These are phyloP conservation scores for Venturia aucupariae DNA, from an alignment of 2,329 filamentous ascomycete species.

Conservation along the genomic window DNA sequence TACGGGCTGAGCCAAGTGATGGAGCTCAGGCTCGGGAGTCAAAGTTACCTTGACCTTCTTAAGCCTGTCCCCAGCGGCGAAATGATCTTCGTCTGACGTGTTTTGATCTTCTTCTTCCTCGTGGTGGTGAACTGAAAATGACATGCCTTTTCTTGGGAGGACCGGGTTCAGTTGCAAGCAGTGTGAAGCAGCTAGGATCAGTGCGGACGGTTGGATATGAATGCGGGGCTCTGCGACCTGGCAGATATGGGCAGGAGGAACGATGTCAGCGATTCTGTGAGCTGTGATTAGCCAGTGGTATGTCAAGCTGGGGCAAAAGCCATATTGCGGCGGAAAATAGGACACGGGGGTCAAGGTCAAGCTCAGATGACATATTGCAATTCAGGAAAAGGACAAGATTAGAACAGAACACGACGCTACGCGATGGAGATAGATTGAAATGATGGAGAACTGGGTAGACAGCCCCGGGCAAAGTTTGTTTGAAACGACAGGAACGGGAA, in stretches of 20 bases:
- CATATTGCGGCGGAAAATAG: background rate
- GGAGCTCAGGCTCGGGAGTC: background rate
- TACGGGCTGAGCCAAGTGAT: background rate
- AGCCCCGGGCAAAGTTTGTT: background rate
- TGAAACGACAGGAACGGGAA: slow-evolving; percentile 7
- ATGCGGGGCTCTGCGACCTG: slow-evolving; percentile 6
- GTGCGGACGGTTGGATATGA: background rate
- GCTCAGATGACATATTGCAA: slow-evolving; percentile 7
- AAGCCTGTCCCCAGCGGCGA: background rate
- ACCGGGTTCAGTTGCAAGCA: background rate
- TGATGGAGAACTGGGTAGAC: background rate
- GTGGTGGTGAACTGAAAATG: background rate
- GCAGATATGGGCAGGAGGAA: background rate
- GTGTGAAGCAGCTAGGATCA: background rate
- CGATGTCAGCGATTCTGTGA: background rate
- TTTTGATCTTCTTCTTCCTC: background rate
- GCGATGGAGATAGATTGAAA: slow-evolving; percentile 12
- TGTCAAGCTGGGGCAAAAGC: background rate
- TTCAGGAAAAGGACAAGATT: background rate
- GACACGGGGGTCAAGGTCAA: slow-evolving; percentile 3
- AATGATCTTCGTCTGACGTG: background rate
- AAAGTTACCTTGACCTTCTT: background rate
- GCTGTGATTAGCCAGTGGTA: slow-evolving; percentile 4
- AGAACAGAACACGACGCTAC: slow-evolving; percentile 8
- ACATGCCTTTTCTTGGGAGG: background rate